Evolutionary conservation across 1,139 yeast genomes (phyloP), one percentile per base, ranked within the genome.

Genomic region (Diutina pseudorugosa): DNA sequence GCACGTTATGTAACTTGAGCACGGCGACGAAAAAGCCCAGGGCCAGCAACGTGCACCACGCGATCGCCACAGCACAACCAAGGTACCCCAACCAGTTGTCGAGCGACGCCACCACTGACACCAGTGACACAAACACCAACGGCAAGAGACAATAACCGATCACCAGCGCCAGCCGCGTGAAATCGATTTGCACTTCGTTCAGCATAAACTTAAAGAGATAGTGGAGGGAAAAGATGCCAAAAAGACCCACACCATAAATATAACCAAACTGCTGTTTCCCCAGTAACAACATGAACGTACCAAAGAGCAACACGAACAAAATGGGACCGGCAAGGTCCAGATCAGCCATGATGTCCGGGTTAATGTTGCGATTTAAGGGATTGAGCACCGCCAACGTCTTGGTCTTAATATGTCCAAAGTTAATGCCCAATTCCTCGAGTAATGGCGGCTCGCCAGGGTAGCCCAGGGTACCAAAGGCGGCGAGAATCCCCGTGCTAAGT

Each of bases 201-300:
- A 91, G 82, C 99, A 93, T 93, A 57, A 90, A 74, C 65, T 86
- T 89, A 65, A 94, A 84, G 56, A 94, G 74, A 59, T 80, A 80
- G 67, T 91, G 97, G 60, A 90, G 79, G 45, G 95, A 82, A 18
- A 89, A 64, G 1, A 95, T 86, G 14, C 99, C 99, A 60, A 91
- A 83, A 52, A 94, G 71, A 0, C 97, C 98, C 49, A 93, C 95
- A 27, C 98, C 98, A 63, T 93, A 93, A 53, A 93, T 88, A 67
- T 94, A 94, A 2, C 98, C 98, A 65, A 93, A 93, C 65, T 93
- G 98, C 19, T 91, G 89, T 64, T 91, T 93, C 14, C 99, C 98
- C 1, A 95, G 79, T 50, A 90, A 72, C 53, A 91, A 71, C 52
- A 94, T 70, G 57, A 86, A 80, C 1, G 90, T 78, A n/a, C 97